Evolutionary conservation across 2,329 filamentous ascomycete genomes (phyloP), one percentile per base, ranked within the genome.

Genomic region (Claviceps monticola): DNA sequence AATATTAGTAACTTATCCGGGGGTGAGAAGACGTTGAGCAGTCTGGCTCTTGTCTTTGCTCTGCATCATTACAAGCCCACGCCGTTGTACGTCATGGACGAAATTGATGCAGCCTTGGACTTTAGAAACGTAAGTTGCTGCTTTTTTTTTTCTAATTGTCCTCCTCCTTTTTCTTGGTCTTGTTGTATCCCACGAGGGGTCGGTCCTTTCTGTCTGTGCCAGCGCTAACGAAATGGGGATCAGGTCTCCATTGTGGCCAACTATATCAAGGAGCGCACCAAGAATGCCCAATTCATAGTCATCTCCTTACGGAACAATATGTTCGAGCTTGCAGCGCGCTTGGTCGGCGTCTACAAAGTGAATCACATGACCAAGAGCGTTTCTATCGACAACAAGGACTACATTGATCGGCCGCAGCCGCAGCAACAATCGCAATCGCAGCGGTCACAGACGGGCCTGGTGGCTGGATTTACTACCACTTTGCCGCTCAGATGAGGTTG

Each of bases 271-370:
- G 93, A 98, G 73, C 79, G 93, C 51, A 98, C 93, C 55, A 97
- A 96, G 77, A 98, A 98, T 70, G 94, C 93, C 1, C 93, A 98
- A 66, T 98, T 98, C 67, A 93, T 98, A 60, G 93, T 98, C 63
- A 98, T 98, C 64, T 96, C 89, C 16, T 75, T 98, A 62, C 79
- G 93, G 62, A 98, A 98, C 71, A 98, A 98, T 74, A 98, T 98
- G 93, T 98, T 98, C 69, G 93, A 98, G 74, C 81, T 98, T 56
- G 91, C 94, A n/a, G 82, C 88, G 53, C 80, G 94, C 52, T 78
- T 98, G 54, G 89, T 98, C 14, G 94, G 94, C 59, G 93, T 98
- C 52, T 98, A 98, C 75, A 98, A 98, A 75, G 93, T 98, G 66
- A 97, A 95, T 70, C 91, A 98, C 69, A 98, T 97, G 83, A 93